phyloP scores from a whole-genome alignment of 345 rosid species.

The Syzygium grande region DNA sequence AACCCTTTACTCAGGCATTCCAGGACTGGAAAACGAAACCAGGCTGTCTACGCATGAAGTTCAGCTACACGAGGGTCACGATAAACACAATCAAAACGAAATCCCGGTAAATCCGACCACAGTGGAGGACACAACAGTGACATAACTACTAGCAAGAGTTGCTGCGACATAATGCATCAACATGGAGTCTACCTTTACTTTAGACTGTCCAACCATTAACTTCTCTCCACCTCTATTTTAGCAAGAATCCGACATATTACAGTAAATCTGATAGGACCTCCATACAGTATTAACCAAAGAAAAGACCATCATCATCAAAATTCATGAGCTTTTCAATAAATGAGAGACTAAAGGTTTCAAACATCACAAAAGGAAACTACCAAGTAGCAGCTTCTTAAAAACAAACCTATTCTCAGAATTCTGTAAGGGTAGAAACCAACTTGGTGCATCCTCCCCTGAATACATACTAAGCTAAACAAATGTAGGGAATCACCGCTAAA shows the following conservation, averaged over 20 bases:
- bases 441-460: background rate
- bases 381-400: background rate
- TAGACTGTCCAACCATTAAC: background rate
- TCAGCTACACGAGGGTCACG: background rate
- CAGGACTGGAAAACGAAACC: background rate
- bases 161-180: background rate
- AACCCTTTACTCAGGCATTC: background rate
- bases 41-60: background rate
- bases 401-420: background rate
- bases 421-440: background rate
- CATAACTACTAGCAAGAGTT: background rate
- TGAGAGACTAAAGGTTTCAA: background rate
- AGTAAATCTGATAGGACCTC: background rate
- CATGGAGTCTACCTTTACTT: background rate
- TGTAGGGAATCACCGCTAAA: background rate
- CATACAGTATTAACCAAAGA: background rate
- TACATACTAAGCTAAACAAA: background rate
- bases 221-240: background rate
- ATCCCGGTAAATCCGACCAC: accelerated
- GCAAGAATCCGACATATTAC: background rate
- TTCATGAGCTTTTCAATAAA: background rate
- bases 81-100: background rate
- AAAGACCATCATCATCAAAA: background rate
- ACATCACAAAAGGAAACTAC: background rate
- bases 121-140: background rate